phyloP scores from a whole-genome alignment of 2,329 filamentous ascomycete species.

The Exophiala viscosa region DNA sequence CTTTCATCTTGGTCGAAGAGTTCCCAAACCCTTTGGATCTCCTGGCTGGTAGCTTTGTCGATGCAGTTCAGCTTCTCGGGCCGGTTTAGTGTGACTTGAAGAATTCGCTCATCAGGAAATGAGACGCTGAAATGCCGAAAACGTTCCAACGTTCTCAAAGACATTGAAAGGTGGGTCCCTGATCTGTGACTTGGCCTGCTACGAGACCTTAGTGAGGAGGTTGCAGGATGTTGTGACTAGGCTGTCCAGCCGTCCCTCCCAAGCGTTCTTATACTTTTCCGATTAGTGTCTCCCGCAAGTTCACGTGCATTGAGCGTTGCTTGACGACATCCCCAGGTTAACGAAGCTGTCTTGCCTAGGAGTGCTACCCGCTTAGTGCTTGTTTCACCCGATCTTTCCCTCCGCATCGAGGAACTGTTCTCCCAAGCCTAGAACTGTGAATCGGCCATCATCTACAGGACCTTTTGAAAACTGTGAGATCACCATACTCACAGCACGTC shows the following conservation, averaged over 20 bases:
- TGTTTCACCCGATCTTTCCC: neutral
- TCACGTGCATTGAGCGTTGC: neutral
- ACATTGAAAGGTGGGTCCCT: slow-evolving; percentile 25
- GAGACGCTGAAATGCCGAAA: slow-evolving; percentile 27
- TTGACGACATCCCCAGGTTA: neutral
- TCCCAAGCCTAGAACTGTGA: neutral
- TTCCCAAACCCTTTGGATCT: slow-evolving; percentile 41
- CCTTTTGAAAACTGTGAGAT: neutral
- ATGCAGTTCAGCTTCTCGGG: slow-evolving; percentile 44
- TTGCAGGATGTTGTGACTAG: slow-evolving; percentile 1
- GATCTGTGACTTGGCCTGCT: neutral
- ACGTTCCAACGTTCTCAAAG: slow-evolving; percentile 21
- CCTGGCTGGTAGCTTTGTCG: slow-evolving; percentile 37
- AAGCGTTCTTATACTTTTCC: neutral
- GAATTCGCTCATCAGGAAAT: slow-evolving; percentile 43
- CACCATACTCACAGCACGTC: neutral
- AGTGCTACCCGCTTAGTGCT: neutral
- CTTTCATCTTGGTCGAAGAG: slow-evolving; percentile 44
- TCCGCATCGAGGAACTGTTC: neutral
- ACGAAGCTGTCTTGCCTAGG: neutral
- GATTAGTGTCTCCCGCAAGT: neutral
- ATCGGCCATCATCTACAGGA: neutral
- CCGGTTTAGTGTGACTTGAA: slow-evolving; percentile 46
- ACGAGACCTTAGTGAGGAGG: neutral
- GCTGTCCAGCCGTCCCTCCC: neutral